These are phyloP conservation scores for Elongisporangium undulatum DNA, from an alignment of 352 stramenopile genomes.

Conservation along the genomic window DNA sequence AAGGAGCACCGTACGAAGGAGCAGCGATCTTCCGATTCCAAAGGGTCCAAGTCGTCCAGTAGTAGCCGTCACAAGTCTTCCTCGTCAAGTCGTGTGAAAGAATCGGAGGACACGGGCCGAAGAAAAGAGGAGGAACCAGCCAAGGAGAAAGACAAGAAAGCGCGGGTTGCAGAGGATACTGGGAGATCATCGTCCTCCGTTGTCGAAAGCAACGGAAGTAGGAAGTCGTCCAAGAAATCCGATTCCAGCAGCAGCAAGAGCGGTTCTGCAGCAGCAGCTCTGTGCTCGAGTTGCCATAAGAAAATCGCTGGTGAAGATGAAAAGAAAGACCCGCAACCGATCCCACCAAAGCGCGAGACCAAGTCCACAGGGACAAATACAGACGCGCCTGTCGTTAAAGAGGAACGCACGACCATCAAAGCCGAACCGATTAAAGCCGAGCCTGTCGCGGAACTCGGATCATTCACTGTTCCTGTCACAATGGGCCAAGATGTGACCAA, in stretches of 20 bases:
- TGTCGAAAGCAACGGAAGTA: conserved; percentile 15
- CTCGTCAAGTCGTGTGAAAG: conserved; percentile 4
- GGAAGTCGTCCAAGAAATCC: conserved; percentile 13
- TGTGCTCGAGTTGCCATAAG: conserved; percentile 64
- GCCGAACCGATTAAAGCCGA: conserved; percentile 2
- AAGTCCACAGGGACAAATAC: conserved; percentile 12
- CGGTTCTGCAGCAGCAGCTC: conserved; percentile 20
- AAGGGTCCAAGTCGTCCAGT: conserved; percentile 3
- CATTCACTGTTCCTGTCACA: conserved; percentile 47
- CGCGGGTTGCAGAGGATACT: conserved; percentile 7
- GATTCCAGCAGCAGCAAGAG: conserved; percentile 9
- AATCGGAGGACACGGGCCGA: neutral
- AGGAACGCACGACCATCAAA: conserved; percentile 14
- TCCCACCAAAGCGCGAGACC: conserved; percentile 21
- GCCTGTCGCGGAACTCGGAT: conserved; percentile 7
- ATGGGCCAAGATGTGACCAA: conserved; percentile 42
- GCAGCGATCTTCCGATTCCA: conserved; percentile 8
- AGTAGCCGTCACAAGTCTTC: conserved; percentile 6
- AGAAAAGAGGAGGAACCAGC: conserved; percentile 6
- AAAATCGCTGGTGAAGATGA: conserved; percentile 42
- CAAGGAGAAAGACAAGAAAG: conserved; percentile 8
- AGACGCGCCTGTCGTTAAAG: conserved; percentile 9
- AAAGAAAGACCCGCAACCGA: conserved; percentile 24
- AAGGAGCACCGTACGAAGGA: conserved; percentile 9
- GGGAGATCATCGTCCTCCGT: conserved; percentile 2